A percentile compares a stretch with the other conserved stretches of the same genome.
These are phyloP conservation scores for Exophiala lecanii-corni DNA, from an alignment of 2,329 filamentous ascomycete species.

Conservation along the genomic window DNA sequence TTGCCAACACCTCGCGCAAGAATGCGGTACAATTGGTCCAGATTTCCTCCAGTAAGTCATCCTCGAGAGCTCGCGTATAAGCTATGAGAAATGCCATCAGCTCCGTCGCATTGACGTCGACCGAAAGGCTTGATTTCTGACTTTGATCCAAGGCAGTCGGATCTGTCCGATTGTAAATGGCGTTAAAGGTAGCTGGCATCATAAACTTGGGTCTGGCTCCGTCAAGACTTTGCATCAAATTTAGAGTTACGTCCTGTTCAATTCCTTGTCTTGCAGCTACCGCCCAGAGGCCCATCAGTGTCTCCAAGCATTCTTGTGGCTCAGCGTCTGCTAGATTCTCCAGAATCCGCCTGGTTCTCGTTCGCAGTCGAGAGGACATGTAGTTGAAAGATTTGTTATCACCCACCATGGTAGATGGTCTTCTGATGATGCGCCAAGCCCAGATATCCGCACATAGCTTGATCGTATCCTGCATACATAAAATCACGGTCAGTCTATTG, in stretches of 20 bases:
- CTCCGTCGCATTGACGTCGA: constrained; percentile 76
- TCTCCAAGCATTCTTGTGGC: constrained; percentile 88
- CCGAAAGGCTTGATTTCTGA: constrained; percentile 82
- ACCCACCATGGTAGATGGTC: constrained; percentile 53
- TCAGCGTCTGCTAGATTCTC: constrained; percentile 93
- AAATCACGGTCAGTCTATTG: constrained; percentile 81
- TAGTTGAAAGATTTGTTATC: constrained; percentile 82
- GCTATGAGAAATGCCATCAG: constrained; percentile 84
- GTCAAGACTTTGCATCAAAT: constrained; percentile 83
- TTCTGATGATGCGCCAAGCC: constrained; percentile 75
- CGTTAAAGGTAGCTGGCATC: constrained; percentile 90
- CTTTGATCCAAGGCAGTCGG: constrained; percentile 70
- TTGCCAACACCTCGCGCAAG: constrained; percentile 79
- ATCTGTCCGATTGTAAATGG: constrained; percentile 91
- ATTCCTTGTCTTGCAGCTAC: constrained; percentile 45
- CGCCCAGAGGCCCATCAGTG: constrained; percentile 78
- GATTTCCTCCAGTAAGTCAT: constrained; percentile 97
- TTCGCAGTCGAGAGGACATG: constrained; percentile 85
- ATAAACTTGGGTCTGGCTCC: constrained; percentile 86
- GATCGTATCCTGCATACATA: constrained; percentile 96
- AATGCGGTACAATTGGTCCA: constrained; percentile 94
- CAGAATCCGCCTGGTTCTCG: constrained; percentile 77
- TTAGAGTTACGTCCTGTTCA: constrained; percentile 61
- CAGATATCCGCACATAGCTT: constrained; percentile 89
- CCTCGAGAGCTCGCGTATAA: constrained; percentile 84